Percentiles rank a stretch among this genome's conserved stretches.
phyloP scores from a whole-genome alignment of 441 rosid species.

The Theobroma grandiflorum region DNA sequence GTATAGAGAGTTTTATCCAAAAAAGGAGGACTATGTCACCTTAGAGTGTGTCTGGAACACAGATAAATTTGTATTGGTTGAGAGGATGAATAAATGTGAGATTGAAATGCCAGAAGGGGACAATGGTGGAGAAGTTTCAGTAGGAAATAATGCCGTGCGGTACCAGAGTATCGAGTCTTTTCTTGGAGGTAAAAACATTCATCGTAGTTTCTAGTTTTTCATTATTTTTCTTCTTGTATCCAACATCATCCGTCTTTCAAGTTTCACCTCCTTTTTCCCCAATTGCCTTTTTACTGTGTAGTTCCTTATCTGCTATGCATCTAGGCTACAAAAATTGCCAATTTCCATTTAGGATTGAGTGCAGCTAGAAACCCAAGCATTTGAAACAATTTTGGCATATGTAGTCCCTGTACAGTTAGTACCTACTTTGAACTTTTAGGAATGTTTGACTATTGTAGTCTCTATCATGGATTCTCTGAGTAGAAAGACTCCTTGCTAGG shows the following conservation, averaged over 20 bases:
- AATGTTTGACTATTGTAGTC: background rate
- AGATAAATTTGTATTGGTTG: slow-evolving; percentile 70
- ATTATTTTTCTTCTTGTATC: background rate
- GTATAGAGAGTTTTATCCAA: slow-evolving; percentile 82
- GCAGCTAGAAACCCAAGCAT: background rate
- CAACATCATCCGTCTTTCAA: background rate
- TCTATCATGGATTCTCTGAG: background rate
- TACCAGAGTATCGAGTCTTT: slow-evolving; percentile 55
- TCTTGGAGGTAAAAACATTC: slow-evolving; percentile 60
- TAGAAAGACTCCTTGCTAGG: background rate
- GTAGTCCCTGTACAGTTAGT: background rate
- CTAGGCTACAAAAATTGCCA: background rate
- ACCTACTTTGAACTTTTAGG: background rate
- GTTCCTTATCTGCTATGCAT: background rate
- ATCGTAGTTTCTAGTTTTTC: background rate
- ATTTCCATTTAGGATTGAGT: background rate
- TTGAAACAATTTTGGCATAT: background rate
- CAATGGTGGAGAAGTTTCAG: slow-evolving; percentile 39
- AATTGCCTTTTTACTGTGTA: background rate
- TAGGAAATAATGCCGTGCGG: slow-evolving; percentile 44
- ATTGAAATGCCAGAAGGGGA: slow-evolving; percentile 36
- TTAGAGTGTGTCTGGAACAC: slow-evolving; percentile 71
- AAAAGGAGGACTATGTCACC: slow-evolving; percentile 51
- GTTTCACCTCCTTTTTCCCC: background rate
- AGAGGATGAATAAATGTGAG: slow-evolving; percentile 50